Percentiles rank a stretch among this genome's conserved stretches.
Evolutionary conservation across 352 stramenopile genomes (phyloP).

Genomic region (Blastocystis hominis): DNA sequence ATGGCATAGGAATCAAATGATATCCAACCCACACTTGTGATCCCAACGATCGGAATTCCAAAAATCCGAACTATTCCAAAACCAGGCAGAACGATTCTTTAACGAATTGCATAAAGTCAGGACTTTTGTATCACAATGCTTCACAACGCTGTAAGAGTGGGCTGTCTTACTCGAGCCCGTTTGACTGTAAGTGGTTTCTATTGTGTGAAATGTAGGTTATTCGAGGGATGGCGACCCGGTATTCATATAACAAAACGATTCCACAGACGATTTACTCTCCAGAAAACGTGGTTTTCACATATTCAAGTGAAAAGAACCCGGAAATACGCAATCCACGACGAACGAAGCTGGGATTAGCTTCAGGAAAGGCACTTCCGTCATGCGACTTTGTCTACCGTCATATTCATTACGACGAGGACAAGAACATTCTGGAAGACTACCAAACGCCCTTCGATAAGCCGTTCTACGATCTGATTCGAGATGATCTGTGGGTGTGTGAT

Average conservation of each 20-base stretch:
- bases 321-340: not conserved
- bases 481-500: slow-evolving; percentile 40
- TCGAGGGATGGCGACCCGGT: slow-evolving; percentile 16
- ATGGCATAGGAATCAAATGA: not conserved
- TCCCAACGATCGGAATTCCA: too few relatives aligned
- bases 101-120: not conserved
- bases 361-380: slow-evolving; percentile 10
- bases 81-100: not conserved
- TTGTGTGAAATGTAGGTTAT: not conserved
- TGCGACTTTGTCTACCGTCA: not conserved
- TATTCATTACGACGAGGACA: not conserved
- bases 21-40: too few relatives aligned
- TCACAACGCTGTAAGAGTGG: not conserved
- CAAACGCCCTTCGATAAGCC: not conserved
- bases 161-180: not conserved
- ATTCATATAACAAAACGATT: slow-evolving; percentile 56
- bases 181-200: not conserved
- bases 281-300: not conserved
- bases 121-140: not conserved
- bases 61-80: not conserved
- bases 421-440: slow-evolving; percentile 23
- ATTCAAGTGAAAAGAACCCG: not conserved
- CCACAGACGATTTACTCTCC: slow-evolving; percentile 38
- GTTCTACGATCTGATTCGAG: slow-evolving; percentile 38
- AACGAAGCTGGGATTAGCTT: slow-evolving; percentile 35